Base-by-base conservation (phyloP, 1,284 basidiomycete genomes). In the Sporisorium reilianum region DNA sequence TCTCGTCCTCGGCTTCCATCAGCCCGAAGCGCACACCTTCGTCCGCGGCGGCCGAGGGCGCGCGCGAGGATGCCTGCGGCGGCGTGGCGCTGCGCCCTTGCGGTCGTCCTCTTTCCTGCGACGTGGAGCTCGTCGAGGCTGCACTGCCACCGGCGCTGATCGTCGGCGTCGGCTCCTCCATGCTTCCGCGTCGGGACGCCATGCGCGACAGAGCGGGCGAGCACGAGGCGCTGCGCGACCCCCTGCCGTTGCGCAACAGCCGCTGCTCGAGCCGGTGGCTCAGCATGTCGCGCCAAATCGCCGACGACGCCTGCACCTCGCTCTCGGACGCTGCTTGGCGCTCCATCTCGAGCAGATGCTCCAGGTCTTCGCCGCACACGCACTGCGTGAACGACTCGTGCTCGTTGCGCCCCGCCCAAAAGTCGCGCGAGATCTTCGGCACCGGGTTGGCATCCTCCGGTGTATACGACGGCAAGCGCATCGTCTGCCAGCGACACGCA, bases 361-460 rank as follows among this genome's bases (percentile, higher is more conserved):
- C 55, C 10, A 76, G 58, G 6, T 68, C 57, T 48, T 78, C 72
- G n/a, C 76, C 76, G 45, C 76, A 78, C 0, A 75, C 74, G 41
- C 76, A 78, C 32, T 78, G 76, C 5, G 60, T 64, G 36, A 67
- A 36, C 7, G 73, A 73, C 26, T 68, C 65, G 65, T 75, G 72
- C 52, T 78, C 73, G 60, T 78, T 78, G 20, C 63, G 55, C 0
- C 76, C 76, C 5, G 64, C 60, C 68, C 68, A 69, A 32, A 70
- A 66, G 46, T 76, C 76, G 9, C 76, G 68, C 30, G 71, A 65
- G 18, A 65, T 25, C 38, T 58, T 66, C 16, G 76, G 76, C 11
- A 78, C 76, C 0, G 76, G 76, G 14, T 72, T 67, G 48, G 76
- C 68, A 34, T 78, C 76, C 23, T 70, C 65, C 1, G 45, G 44